Evolutionary conservation across 208 protist genomes (phyloP), one percentile per base, ranked within the genome.

Genomic region (Tetramitus jugosus): DNA sequence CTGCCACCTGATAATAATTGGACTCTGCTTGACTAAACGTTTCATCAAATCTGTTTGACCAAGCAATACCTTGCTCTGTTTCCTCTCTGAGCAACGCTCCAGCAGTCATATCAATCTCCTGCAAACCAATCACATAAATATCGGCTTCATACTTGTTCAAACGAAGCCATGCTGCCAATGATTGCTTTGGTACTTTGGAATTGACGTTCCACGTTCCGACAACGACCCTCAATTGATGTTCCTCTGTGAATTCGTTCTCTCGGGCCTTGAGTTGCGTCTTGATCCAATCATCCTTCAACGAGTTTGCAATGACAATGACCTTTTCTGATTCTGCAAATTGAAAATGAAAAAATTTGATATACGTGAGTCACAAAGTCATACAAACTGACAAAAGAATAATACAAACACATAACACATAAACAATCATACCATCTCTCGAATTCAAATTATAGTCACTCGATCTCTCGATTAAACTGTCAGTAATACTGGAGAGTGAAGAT

Each of bases 51-150:
- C 46, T 35, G 0, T 49, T 39, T 23, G 7, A 4, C 67, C 67
- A 74, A 26, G 31, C n/a, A 33, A 43, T n/a, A 23, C 45, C 42
- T 42, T 10, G 33, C 53, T 74, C 42, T 13, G 67, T 74, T 74
- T 74, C 67, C 35, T 74, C 40, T 31, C 13, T 60, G 3, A 76
- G 29, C 6, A 76, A 23, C 17, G 69, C 43, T 53, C 31, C 43
- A n/a, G 69, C 69, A 20, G 69, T 43, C 46, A 76, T 53, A 23
- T 76, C 69, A 8, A 76, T 60, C 43, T 76, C 69, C 60, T 76
- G 69, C 3, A 76, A 39, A 35, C 69, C 46, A 39, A 76, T 31
- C 0, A 46, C 43, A 61, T 60, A 76, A n/a, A 76, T 60, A 76
- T 76, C 69, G 13, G 69, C 45, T 43, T 60, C 33, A 43, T 53